Percentiles rank a stretch among this genome's conserved stretches.
Evolutionary conservation across 2,329 filamentous ascomycete species (phyloP).

Genomic region (Leptographium flavum): DNA sequence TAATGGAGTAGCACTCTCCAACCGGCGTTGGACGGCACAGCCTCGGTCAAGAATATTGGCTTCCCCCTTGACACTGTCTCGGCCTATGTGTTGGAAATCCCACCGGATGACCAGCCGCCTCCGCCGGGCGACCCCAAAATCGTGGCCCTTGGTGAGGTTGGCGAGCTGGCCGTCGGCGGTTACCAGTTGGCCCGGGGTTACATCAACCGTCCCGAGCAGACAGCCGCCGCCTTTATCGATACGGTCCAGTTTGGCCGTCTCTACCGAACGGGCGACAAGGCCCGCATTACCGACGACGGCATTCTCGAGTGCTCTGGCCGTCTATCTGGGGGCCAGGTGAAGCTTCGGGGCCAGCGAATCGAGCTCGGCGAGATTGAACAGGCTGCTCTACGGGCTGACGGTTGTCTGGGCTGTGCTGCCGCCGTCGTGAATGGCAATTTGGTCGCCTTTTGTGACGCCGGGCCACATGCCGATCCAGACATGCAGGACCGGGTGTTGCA

Average conservation of each 20-base stretch:
- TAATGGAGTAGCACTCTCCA: constrained; percentile 48
- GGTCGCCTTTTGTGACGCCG: constrained; percentile 55
- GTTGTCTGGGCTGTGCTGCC: constrained; percentile 52
- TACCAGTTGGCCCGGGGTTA: constrained; percentile 68
- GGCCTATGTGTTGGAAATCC: constrained; percentile 50
- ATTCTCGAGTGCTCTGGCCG: constrained; percentile 73
- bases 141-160: constrained; percentile 51
- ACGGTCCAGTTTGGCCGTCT: constrained; percentile 48
- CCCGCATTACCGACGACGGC: constrained; percentile 50
- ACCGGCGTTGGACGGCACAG: constrained; percentile 39
- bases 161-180: constrained; percentile 73
- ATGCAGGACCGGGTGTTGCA: constrained; percentile 32
- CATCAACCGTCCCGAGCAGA: constrained; percentile 68
- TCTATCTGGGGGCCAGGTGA: constrained; percentile 68
- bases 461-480: constrained; percentile 12
- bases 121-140: constrained; percentile 18
- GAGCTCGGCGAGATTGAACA: constrained; percentile 71
- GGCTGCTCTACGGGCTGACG: constrained; percentile 43
- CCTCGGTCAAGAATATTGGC: constrained; percentile 57
- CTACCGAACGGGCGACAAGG: constrained; percentile 80
- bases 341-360: constrained; percentile 70
- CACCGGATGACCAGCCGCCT: constrained; percentile 13
- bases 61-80: constrained; percentile 70
- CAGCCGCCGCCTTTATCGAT: constrained; percentile 53
- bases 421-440: constrained; percentile 53